phyloP scores from a whole-genome alignment of 371 early-diverging fungal species.

The Zopfochytrium polystomum region DNA sequence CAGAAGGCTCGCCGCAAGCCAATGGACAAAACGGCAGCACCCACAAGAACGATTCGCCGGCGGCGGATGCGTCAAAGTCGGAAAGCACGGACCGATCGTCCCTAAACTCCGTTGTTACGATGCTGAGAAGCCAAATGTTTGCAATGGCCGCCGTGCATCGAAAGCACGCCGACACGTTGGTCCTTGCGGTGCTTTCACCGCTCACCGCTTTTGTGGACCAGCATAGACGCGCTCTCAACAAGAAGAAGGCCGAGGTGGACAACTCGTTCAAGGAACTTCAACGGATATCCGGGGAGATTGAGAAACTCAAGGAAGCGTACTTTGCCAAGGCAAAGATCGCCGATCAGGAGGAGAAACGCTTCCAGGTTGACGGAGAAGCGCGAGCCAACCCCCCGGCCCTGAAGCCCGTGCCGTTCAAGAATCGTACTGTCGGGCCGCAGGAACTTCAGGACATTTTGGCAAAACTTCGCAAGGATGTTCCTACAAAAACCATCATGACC shows the following conservation, averaged over 20 bases:
- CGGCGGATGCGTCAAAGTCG: conserved; percentile 15
- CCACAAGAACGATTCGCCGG: not conserved
- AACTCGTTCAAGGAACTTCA: conserved; percentile 16
- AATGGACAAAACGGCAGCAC: not conserved
- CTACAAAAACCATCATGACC: conserved; percentile 26
- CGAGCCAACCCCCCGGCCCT: conserved; percentile 8
- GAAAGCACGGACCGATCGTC: conserved; percentile 23
- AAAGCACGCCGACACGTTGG: conserved; percentile 34
- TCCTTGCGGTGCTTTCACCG: conserved; percentile 30
- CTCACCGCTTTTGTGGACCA: conserved; percentile 31
- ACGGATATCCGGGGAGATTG: conserved; percentile 25
- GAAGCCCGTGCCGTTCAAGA: conserved; percentile 23
- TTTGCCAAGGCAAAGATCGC: conserved; percentile 6
- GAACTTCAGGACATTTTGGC: conserved; percentile 27
- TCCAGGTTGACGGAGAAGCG: conserved; percentile 16
- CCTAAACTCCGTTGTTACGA: conserved; percentile 18
- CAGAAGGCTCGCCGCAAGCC: not conserved
- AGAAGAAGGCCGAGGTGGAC: conserved; percentile 31
- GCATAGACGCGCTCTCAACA: conserved; percentile 22
- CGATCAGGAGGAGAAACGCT: conserved; percentile 26
- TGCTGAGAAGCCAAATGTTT: conserved; percentile 22
- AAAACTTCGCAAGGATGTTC: conserved; percentile 17
- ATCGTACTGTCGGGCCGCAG: conserved; percentile 20
- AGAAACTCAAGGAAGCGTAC: conserved; percentile 10
- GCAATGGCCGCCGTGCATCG: conserved; percentile 33